Base-by-base conservation (phyloP, 129 eudicot genomes). In the Lonicera japonica region DNA sequence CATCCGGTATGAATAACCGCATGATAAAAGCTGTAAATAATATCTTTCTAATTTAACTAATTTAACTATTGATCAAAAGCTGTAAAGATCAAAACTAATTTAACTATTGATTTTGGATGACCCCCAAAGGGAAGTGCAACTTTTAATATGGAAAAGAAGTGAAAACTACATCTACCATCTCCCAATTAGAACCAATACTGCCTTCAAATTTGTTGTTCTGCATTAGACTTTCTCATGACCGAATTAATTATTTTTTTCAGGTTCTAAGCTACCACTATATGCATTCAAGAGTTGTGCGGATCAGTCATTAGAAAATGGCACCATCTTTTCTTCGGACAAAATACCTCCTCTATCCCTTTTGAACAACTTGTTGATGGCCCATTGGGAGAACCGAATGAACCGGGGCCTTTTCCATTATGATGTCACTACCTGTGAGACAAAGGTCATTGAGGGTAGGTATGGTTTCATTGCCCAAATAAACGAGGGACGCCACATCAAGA, bases 371-470 rank as follows among this genome's bases (percentile, higher is more conserved):
- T 61, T 80, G 61, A 18, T 80, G 22, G 79, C 77, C 34, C 71
- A 73, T 76, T 88, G 96, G 96, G 96, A 88, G 77, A 89, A 88
- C 47, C 77, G 96, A 46, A 69, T 82, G 84, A 65, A 46, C 34
- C 69, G 72, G 63, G 96, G 89, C 9, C 77, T 88, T n/a, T 88
- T 88, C 55, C 73, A 84, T 41, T 88, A 88, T 46, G 96, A 88
- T 71, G 94, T 88, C 52, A 88, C 94, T 11, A 58, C 73, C 10
- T 88, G 96, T 41, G 89, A 82, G 58, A 84, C 94, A 4, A 88
- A 84, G 82, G 75, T 86, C 21, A 77, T 84, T 60, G 84, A 83
- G 3, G 91, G 91, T 50, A 72, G 60, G 57, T 70, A 53, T 29
- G 86, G 91, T 17, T 80, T 84, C 50, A 61, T 84, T 38, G 86